These are phyloP conservation scores for Penicillium sp. DNA, from an alignment of 2,329 filamentous ascomycete genomes.

Conservation along the genomic window DNA sequence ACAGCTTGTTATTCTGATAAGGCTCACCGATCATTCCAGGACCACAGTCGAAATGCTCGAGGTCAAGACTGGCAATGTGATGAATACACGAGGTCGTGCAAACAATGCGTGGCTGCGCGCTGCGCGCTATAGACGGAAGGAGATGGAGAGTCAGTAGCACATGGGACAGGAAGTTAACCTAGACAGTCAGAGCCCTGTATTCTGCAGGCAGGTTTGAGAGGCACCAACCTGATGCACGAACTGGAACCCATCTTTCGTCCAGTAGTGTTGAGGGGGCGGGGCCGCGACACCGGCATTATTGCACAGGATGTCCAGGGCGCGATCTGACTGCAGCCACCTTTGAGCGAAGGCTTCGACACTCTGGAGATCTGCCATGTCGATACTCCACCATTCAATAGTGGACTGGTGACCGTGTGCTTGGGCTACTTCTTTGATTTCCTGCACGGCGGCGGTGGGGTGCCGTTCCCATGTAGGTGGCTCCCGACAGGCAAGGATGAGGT, in stretches of 20 bases:
- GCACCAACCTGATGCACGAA: conserved; percentile 13
- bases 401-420: conserved; percentile 7
- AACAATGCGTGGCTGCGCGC: conserved; percentile 12
- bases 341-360: conserved; percentile 14
- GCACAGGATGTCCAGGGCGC: conserved; percentile 14
- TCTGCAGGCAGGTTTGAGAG: not conserved
- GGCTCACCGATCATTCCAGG: conserved; percentile 2
- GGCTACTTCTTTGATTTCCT: conserved; percentile 11
- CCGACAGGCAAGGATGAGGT: conserved; percentile 19
- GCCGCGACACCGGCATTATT: conserved; percentile 16
- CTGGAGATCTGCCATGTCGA: conserved; percentile 16
- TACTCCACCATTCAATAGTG: conserved; percentile 14
- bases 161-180: conserved; percentile 20
- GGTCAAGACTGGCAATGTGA: conserved; percentile 12
- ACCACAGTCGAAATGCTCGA: conserved; percentile 11
- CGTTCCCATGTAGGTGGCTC: conserved; percentile 15
- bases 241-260: conserved; percentile 17
- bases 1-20: conserved; percentile 19
- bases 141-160: conserved; percentile 17
- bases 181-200: not conserved
- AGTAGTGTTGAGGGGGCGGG: not conserved
- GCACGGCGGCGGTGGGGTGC: conserved; percentile 10
- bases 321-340: conserved; percentile 12
- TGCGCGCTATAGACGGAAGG: conserved; percentile 15
- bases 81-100: conserved; percentile 19